Base-by-base conservation (phyloP, 2,329 filamentous ascomycete species). In the Mariannaea elegans region DNA sequence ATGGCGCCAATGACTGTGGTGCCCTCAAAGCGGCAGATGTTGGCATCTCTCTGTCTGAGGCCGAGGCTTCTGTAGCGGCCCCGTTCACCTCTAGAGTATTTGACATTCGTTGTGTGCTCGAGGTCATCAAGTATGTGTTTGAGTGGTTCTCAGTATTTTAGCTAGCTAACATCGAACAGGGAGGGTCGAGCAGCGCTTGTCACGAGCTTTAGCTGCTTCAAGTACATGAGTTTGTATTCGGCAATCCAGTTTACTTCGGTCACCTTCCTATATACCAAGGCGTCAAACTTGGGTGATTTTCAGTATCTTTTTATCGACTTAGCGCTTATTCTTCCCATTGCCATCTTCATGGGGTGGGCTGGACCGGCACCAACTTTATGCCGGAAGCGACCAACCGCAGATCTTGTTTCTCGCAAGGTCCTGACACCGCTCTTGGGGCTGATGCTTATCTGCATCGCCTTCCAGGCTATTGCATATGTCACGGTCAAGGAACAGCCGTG, bases 151-250 rank as follows among this genome's bases (percentile, higher is more conserved):
- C 4, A 16, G 29, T 10, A 21, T 13, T 19, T 34, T 46, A 16
- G 1, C 27, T 23, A 14, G 39, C 68, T 77, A 64, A 77, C 62
- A 16, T 1, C 9, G 16, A 34, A 39, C 32, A 89, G 93, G 66
- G 95, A 99, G 81, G 95, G 95, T 18, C 89, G 96, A 63, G 94
- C 94, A 18, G 92, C 96, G 31, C 84, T 99, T 31, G 94, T 98
- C n/a, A 99, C 95, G 12, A 97, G 93, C 77, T 99, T 99, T 80
- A 96, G 92, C 80, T 99, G 95, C 80, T 99, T 99, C 85, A 99
- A 98, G 81, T 99, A 97, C 78, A 99, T 99, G 96, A 96, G 92
- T 70, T 79, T 99, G 65, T 99, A 99, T 81, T 98, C 94, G 2
- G 94, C 95, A n/a, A 99, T 99, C 66, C 95, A 99, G 76, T 99